Evolutionary conservation across 129 eudicot species (phyloP), one percentile per base, ranked within the genome.

Genomic region (Helianthus annuus): DNA sequence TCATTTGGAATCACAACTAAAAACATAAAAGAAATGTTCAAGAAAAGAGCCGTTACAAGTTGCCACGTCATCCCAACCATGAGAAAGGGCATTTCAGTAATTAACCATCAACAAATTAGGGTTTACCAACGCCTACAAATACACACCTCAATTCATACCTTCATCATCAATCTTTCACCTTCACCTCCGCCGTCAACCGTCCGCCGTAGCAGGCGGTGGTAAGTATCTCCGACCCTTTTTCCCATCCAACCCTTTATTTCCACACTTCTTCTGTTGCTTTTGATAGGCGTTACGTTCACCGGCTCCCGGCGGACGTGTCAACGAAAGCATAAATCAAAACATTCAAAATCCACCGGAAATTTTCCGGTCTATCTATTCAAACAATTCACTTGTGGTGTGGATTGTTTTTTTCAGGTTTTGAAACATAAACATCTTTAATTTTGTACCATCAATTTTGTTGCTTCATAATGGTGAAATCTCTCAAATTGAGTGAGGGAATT

Each of bases 271-370:
- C 3, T 6, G 58, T 82, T 80, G 90, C 94, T 88, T 85, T 73
- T 81, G 88, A 73, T 81, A 88, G 94, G 94, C 94, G 94, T 88
- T 88, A 75, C 90, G 86, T 85, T 85, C 61, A 59, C 42, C 55
- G 86, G 87, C 51, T 4, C 68, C 86, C 84, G 82, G 16, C 73
- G 86, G 85, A 82, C 88, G 88, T 75, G 94, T 88, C 94, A 88
- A 76, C 84, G 87, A 60, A 85, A 88, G 94, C 94, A 83, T 82
- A 88, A 75, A 88, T 85, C 14, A 38, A 62, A 27, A 6, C 55
- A 2, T 32, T 7, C 44, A 76, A 71, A 71, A 10, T 46, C 87
- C 80, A 44, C 64, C 64, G 65, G 64, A 38, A 32, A 11, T 22
- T 12, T 39, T 15, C 53, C 71, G 51, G 0, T 38, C 3, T 32